A percentile compares a stretch with the other conserved stretches of the same genome.
Conservation (phyloP, 2,329 filamentous ascomycete genomes). For the Fusarium sp. region DNA sequence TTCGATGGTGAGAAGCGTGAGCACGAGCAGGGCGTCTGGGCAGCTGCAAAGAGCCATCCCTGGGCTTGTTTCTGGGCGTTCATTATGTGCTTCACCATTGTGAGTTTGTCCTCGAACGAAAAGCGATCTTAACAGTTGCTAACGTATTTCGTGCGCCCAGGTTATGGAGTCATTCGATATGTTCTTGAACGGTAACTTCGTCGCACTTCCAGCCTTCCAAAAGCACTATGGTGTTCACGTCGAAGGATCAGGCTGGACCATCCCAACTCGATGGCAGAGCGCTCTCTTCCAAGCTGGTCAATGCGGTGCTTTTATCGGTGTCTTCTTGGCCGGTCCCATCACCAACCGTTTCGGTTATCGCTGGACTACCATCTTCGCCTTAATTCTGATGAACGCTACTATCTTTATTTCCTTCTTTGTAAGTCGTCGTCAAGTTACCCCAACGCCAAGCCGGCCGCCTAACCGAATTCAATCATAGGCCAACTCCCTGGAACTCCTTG, state of each 20-base stretch:
- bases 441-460: rapidly evolving
- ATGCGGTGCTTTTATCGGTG: conserved; percentile 56
- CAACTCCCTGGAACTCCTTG: conserved; percentile 59
- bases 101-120: conserved; percentile 48
- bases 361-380: conserved; percentile 54
- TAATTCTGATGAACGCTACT: conserved; percentile 59
- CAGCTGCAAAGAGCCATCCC: conserved; percentile 59
- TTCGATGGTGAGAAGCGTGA: conserved; percentile 58
- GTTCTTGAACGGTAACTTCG: conserved; percentile 64
- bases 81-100: conserved; percentile 65
- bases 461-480: not conserved
- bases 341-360: conserved; percentile 57
- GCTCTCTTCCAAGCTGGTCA: conserved; percentile 55
- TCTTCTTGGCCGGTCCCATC: conserved; percentile 56
- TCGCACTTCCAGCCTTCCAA: conserved; percentile 59
- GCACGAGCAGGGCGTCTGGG: conserved; percentile 58
- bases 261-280: conserved; percentile 60
- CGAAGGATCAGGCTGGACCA: conserved; percentile 43
- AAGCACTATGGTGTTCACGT: conserved; percentile 55
- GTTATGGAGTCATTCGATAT: conserved; percentile 67
- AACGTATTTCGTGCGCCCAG: conserved; percentile 45
- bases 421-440: not conserved
- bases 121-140: not conserved
- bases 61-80: conserved; percentile 65
- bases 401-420: conserved; percentile 69